Conservation (phyloP, 768 basidiomycete genomes). For the Boletus coccyginus region DNA sequence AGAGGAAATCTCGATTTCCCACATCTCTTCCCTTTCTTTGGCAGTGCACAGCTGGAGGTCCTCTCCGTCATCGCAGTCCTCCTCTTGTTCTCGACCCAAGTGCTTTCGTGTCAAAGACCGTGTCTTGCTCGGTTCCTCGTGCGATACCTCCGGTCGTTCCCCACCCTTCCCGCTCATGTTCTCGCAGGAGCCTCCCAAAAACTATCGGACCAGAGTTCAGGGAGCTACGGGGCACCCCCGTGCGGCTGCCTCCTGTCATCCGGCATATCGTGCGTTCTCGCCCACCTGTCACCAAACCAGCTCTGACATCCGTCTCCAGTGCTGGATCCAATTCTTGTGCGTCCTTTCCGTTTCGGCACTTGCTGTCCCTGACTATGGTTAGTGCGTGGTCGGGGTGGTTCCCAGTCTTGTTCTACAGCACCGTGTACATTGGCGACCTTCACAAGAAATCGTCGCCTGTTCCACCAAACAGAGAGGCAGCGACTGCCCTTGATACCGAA, state of each 20-base stretch:
- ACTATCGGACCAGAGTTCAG: constrained; percentile 45
- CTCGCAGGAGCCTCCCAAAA: constrained; percentile 20
- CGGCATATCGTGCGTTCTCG: constrained; percentile 66
- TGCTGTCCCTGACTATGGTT: constrained; percentile 1
- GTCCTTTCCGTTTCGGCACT: constrained; percentile 20
- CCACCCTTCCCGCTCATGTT: background rate
- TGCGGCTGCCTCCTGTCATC: constrained; percentile 69
- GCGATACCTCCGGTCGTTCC: background rate
- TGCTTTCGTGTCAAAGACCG: constrained; percentile 66
- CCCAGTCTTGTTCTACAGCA: constrained; percentile 85
- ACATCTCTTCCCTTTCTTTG: constrained; percentile 66
- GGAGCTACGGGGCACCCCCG: constrained; percentile 70
- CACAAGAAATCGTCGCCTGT: constrained; percentile 53
- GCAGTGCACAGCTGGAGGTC: constrained; percentile 76
- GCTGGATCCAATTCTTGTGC: constrained; percentile 78
- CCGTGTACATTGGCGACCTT: constrained; percentile 84
- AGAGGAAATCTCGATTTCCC: constrained; percentile 84
- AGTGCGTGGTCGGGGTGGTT: constrained; percentile 93
- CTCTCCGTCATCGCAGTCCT: constrained; percentile 72
- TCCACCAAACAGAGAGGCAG: constrained; percentile 27
- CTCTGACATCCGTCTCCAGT: constrained; percentile 41
- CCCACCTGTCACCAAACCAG: constrained; percentile 1
- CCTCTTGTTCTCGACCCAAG: constrained; percentile 64
- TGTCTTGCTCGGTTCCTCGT: constrained; percentile 53
- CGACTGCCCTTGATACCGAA: constrained; percentile 51